A percentile compares a stretch with the other conserved stretches of the same genome.
Evolutionary conservation across 73 alveolate genomes (phyloP).

Genomic region (Effrenium voratum): DNA sequence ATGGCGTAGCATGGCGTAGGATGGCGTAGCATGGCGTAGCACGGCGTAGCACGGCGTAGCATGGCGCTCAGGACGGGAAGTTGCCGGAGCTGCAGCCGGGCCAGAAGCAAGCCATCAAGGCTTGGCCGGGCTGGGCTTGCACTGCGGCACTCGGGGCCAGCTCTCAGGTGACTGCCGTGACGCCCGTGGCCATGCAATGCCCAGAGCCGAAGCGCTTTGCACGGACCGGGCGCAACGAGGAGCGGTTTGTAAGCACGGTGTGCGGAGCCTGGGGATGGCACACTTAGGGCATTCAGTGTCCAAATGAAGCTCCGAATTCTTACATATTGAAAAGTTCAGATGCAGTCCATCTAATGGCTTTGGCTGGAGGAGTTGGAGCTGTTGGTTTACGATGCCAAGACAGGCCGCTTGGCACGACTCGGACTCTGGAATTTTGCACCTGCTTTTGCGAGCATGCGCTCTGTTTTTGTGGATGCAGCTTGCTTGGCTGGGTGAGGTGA

Average conservation of each 20-base stretch:
- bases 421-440: not conserved
- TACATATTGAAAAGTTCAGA: not conserved
- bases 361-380: constrained; percentile 49
- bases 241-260: not conserved
- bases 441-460: not conserved
- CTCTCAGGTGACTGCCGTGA: constrained; percentile 35
- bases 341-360: not conserved
- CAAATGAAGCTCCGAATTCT: not conserved
- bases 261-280: too few relatives aligned
- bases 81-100: constrained; percentile 86
- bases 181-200: constrained; percentile 74
- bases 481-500: constrained; percentile 14
- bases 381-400: constrained; percentile 71
- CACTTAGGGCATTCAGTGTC: not conserved
- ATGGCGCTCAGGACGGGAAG: constrained; percentile 62
- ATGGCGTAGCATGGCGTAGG: too few relatives aligned
- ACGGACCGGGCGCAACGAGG: constrained; percentile 49
- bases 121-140: not conserved
- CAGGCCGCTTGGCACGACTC: constrained; percentile 21
- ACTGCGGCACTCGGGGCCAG: not conserved
- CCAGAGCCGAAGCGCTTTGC: constrained; percentile 54
- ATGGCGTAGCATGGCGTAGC: too few relatives aligned
- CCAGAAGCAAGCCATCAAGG: constrained; percentile 87
- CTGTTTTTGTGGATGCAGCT: not conserved
- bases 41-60: too few relatives aligned